Percentiles rank a stretch among this genome's conserved stretches.
phyloP scores from a whole-genome alignment of 2,329 filamentous ascomycete genomes.

The Fusarium sulawesiense region DNA sequence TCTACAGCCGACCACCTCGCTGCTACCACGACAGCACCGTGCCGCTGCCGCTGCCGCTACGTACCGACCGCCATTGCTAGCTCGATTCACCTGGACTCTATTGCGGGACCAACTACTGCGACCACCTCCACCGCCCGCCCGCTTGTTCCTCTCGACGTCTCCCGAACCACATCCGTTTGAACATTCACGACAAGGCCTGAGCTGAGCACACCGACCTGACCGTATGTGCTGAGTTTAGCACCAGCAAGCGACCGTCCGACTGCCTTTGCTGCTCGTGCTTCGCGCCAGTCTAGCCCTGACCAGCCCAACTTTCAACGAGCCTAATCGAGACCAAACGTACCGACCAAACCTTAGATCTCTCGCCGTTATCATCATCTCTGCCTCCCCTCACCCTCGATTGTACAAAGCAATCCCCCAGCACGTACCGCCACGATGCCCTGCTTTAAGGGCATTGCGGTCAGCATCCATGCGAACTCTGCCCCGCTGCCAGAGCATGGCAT shows the following conservation, averaged over 20 bases:
- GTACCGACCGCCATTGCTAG: slow-evolving; percentile 36
- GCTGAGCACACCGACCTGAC: slow-evolving; percentile 35
- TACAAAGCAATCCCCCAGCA: slow-evolving; percentile 22
- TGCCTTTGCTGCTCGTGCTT: slow-evolving; percentile 29
- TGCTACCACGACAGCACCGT: slow-evolving; percentile 31
- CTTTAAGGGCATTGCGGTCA: slow-evolving; percentile 99
- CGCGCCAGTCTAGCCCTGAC: slow-evolving; percentile 16
- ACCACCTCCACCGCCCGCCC: slow-evolving; percentile 43
- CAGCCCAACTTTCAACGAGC: slow-evolving; percentile 25
- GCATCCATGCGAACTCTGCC: slow-evolving; percentile 84
- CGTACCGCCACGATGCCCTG: slow-evolving; percentile 76
- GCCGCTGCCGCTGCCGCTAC: slow-evolving; percentile 31
- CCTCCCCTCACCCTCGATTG: slow-evolving; percentile 33
- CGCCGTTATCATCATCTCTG: slow-evolving; percentile 28
- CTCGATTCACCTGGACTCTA: slow-evolving; percentile 30
- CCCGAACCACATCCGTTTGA: slow-evolving; percentile 36
- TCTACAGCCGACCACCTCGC: slow-evolving; percentile 21
- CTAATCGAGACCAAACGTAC: slow-evolving; percentile 19
- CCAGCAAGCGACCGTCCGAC: slow-evolving; percentile 31
- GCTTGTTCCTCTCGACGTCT: slow-evolving; percentile 42
- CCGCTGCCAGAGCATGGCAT: slow-evolving; percentile 94
- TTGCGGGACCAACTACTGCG: slow-evolving; percentile 36
- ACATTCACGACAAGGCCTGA: slow-evolving; percentile 35
- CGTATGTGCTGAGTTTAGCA: slow-evolving; percentile 27
- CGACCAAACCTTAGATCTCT: slow-evolving; percentile 25